These are phyloP conservation scores for Penicillium sp. DNA, from an alignment of 2,329 filamentous ascomycete species.

Conservation along the genomic window DNA sequence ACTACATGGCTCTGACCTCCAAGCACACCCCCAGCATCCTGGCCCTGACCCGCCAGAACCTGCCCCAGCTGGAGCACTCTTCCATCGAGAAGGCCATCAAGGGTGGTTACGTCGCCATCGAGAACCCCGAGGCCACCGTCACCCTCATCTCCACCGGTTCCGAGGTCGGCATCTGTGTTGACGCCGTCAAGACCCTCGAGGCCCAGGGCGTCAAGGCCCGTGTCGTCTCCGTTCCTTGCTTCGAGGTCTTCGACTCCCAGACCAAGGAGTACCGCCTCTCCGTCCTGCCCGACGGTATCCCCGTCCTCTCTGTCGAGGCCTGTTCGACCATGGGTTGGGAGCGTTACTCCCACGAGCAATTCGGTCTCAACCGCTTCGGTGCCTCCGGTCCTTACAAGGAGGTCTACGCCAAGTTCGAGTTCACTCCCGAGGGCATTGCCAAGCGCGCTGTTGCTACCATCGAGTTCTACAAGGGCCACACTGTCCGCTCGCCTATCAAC, in stretches of 20 bases:
- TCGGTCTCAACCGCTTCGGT: slow-evolving; percentile 98
- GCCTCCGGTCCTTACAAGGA: slow-evolving; percentile 97
- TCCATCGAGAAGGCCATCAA: slow-evolving; percentile 88
- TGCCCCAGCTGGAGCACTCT: slow-evolving; percentile 95
- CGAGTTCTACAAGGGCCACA: slow-evolving; percentile 96
- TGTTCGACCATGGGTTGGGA: slow-evolving; percentile 99
- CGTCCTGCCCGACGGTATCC: slow-evolving; percentile 92
- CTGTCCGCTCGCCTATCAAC: slow-evolving; percentile 94
- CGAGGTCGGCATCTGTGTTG: slow-evolving; percentile 91
- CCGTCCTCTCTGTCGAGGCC: slow-evolving; percentile 90
- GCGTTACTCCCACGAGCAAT: slow-evolving; percentile 99
- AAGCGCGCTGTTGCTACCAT: slow-evolving; percentile 93
- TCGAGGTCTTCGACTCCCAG: slow-evolving; percentile 95
- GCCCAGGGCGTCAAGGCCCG: slow-evolving; percentile 86
- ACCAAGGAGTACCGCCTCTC: slow-evolving; percentile 92
- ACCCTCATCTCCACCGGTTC: slow-evolving; percentile 95
- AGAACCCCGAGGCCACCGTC: slow-evolving; percentile 81
- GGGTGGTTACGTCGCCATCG: slow-evolving; percentile 91
- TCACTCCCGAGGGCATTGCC: slow-evolving; percentile 93
- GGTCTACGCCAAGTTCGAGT: slow-evolving; percentile 99
- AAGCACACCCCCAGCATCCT: slow-evolving; percentile 91
- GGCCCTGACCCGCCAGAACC: slow-evolving; percentile 95
- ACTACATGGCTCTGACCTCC: slow-evolving; percentile 91
- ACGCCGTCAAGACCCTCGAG: slow-evolving; percentile 88
- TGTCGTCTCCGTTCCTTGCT: slow-evolving; percentile 94